Base-by-base conservation (phyloP, 176 grass and related monocot species). In the Elymus sibiricus region DNA sequence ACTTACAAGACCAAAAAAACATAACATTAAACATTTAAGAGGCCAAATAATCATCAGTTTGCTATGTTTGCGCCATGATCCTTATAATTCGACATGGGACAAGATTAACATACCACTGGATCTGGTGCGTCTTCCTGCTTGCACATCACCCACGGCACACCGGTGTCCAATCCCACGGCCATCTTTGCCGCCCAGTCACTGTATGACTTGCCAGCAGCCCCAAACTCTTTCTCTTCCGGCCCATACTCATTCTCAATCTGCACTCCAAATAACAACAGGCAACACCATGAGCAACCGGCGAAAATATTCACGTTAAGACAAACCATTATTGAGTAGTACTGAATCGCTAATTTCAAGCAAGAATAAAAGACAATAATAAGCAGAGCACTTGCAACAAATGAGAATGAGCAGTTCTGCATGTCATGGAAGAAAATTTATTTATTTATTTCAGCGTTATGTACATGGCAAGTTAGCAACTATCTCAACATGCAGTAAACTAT, bases 201-300 rank as follows among this genome's bases (percentile, higher is more conserved):
- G 68, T 99, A 99, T 74, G 97, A 91, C 71, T 91, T 80, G 21
- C 97, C 97, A 29, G 92, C 89, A 9, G 88, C 62, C 74, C 97
- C 97, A 87, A 96, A 91, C 59, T 90, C 92, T 82, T 85, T 96
- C 58, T 94, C 90, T 94, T 93, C 87, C 15, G 97, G 92, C 4
- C 97, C 97, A 90, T 99, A 99, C 85, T 99, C 97, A 28, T 99
- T 99, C 78, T 99, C 97, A 90, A 99, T 99, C 97, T 99, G 90
- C 68, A 74, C 58, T 46, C 26, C 84, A 82, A 58, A 83, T 64
- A 28, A 55, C 55, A 82, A 40, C 43, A 77, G n/a, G 37, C 60
- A 86, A 21, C 16, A 47, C 17, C 53, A 70, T 62, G 29, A 77
- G 79, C 31, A 51, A 77, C 11, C 1, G 0, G 14, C 26, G 1